phyloP scores from a whole-genome alignment of 2,329 filamentous ascomycete species.

The Cladophialophora bantiana region DNA sequence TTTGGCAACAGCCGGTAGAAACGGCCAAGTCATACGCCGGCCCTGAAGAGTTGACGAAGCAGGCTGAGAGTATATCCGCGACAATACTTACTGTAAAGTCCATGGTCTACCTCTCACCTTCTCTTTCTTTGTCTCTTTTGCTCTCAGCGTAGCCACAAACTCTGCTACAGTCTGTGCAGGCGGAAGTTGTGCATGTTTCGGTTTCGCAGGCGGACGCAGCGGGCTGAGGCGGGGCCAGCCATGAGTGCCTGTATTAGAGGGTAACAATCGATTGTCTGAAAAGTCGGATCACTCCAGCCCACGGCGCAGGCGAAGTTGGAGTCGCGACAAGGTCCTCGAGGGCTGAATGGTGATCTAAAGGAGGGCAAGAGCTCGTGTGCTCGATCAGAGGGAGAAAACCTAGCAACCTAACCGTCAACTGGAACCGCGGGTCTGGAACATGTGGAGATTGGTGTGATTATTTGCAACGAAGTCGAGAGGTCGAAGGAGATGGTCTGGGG shows the following conservation, averaged over 20 bases:
- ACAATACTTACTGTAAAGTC: slow-evolving; percentile 34
- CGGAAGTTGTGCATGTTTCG: slow-evolving; percentile 21
- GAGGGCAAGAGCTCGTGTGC: slow-evolving; percentile 28
- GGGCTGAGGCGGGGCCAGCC: slow-evolving; percentile 23
- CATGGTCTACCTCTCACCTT: slow-evolving; percentile 22
- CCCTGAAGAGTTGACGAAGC: slow-evolving; percentile 30
- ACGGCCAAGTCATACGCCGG: slow-evolving; percentile 22
- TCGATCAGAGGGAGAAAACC: slow-evolving; percentile 15
- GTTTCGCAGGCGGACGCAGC: slow-evolving; percentile 23
- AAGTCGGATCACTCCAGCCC: slow-evolving; percentile 2
- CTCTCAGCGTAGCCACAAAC: slow-evolving; percentile 13
- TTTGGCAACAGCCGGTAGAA: background rate
- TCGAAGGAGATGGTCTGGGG: background rate
- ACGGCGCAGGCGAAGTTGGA: background rate
- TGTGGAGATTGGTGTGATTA: slow-evolving; percentile 17
- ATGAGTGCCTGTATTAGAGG: slow-evolving; percentile 10
- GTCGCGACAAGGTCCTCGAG: slow-evolving; percentile 1
- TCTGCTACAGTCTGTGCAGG: slow-evolving; percentile 23
- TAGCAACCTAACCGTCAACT: slow-evolving; percentile 14
- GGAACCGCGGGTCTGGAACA: slow-evolving; percentile 8
- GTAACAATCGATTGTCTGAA: background rate
- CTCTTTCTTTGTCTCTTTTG: slow-evolving; percentile 9
- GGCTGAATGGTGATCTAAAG: background rate
- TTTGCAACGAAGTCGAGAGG: background rate
- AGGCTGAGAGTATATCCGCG: background rate